phyloP scores from a whole-genome alignment of 345 rosid species.

The Syzygium grande region DNA sequence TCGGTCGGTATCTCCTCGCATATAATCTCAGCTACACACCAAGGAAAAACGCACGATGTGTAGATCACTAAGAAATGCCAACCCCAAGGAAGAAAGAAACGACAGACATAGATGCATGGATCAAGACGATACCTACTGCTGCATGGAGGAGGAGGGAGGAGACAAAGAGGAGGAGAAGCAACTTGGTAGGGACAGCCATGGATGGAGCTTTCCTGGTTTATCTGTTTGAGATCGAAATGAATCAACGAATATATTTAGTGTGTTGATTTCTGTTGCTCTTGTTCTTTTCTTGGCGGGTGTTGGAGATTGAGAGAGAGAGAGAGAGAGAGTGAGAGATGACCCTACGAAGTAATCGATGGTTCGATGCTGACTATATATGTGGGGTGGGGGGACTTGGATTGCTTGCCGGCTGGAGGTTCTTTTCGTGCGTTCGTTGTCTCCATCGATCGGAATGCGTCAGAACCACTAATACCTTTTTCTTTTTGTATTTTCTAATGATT shows the following conservation, averaged over 20 bases:
- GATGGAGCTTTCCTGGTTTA: not conserved
- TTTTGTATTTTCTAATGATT: not conserved
- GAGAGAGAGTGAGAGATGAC: not conserved
- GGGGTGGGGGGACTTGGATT: not conserved
- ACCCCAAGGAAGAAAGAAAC: not conserved
- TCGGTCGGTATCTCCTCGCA: slow-evolving; percentile 70
- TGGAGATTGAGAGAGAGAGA: not conserved
- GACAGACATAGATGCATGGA: not conserved
- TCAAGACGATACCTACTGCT: slow-evolving; percentile 36
- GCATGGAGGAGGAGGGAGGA: slow-evolving; percentile 52
- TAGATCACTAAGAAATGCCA: not conserved
- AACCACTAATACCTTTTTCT: not conserved
- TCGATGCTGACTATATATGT: not conserved
- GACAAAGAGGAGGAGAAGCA: slow-evolving; percentile 35
- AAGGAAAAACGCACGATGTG: not conserved
- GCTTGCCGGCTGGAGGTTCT: not conserved
- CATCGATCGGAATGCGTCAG: not conserved
- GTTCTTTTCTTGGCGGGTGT: not conserved
- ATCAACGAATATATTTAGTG: not conserved
- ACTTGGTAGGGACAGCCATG: slow-evolving; percentile 51
- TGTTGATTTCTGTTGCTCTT: not conserved
- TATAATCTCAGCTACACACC: slow-evolving; percentile 34
- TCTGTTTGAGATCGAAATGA: not conserved
- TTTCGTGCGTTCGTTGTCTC: not conserved
- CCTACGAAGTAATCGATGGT: not conserved